These are phyloP conservation scores for Raffaelea deltoideospora DNA, from an alignment of 2,329 filamentous ascomycete genomes.

Conservation along the genomic window DNA sequence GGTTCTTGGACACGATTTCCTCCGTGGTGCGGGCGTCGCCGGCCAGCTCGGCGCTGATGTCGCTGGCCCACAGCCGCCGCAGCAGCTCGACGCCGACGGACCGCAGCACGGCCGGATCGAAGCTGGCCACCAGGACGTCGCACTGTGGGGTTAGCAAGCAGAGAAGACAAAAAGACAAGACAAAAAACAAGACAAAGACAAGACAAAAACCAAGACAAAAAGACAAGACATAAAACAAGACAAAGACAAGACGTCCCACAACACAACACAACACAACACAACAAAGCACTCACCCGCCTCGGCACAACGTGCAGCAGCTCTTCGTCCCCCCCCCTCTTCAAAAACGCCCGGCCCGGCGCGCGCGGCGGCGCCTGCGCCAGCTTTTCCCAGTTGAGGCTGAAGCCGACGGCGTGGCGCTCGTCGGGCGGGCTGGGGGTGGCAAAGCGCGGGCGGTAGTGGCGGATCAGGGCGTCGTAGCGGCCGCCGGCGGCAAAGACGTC, in stretches of 20 bases:
- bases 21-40: constrained; percentile 65
- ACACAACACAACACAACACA: no score
- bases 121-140: constrained; percentile 80
- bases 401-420: constrained; percentile 74
- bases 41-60: constrained; percentile 79
- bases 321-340: constrained; percentile 52
- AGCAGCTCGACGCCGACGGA: constrained; percentile 65
- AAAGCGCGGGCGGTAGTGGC: constrained; percentile 61
- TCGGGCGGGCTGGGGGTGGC: constrained; percentile 38
- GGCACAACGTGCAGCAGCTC: constrained; percentile 45
- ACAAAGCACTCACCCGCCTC: constrained; percentile 48
- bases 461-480: constrained; percentile 79
- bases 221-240: background rate
- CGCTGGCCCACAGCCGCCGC: constrained; percentile 64
- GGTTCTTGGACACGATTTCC: constrained; percentile 61
- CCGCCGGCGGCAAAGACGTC: constrained; percentile 89
- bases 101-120: constrained; percentile 62
- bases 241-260: constrained; percentile 9
- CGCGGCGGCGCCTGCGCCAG: constrained; percentile 49
- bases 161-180: constrained; percentile 5
- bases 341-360: constrained; percentile 29
- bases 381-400: constrained; percentile 80
- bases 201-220: constrained; percentile 9
- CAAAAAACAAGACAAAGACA: background rate
- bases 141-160: constrained; percentile 33